Conservation (phyloP, 441 rosid species). For the Raphanus hybrid region DNA sequence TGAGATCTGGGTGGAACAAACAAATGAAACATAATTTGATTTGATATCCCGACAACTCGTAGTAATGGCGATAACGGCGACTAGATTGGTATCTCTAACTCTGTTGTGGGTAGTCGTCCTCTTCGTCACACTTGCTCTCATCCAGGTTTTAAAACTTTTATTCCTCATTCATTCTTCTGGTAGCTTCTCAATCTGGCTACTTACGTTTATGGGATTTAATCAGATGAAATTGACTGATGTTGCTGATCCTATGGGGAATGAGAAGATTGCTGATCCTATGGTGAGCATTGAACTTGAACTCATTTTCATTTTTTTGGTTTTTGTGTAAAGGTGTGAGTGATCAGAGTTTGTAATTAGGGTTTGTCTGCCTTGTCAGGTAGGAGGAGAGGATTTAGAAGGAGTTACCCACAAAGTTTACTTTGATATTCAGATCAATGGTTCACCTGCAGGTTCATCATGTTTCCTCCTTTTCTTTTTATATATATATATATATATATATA, state of each 20-base stretch:
- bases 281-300: conserved; percentile 33
- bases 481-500: too few relatives aligned
- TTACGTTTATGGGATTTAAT: conserved; percentile 2
- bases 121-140: conserved; percentile 68
- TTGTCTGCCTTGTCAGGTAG: conserved; percentile 19
- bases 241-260: conserved; percentile 45
- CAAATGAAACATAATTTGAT: neutral
- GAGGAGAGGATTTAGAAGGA: conserved; percentile 52
- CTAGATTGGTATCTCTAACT: conserved; percentile 58
- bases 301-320: neutral
- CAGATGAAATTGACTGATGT: conserved; percentile 64
- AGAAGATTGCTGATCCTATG: conserved; percentile 43
- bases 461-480: neutral
- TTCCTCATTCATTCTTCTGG: neutral
- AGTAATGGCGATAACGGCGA: conserved; percentile 54
- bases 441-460: conserved; percentile 57
- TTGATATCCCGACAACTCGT: conserved; percentile 7
- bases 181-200: conserved; percentile 25
- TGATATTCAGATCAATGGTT: conserved; percentile 79
- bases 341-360: neutral
- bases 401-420: conserved; percentile 87
- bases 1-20: conserved; percentile 26
- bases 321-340: neutral
- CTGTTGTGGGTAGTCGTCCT: conserved; percentile 70
- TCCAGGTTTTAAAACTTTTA: conserved; percentile 54